phyloP scores from a whole-genome alignment of 495 filamentous ascomycete species.

The Hapsidospora chrysogenum region DNA sequence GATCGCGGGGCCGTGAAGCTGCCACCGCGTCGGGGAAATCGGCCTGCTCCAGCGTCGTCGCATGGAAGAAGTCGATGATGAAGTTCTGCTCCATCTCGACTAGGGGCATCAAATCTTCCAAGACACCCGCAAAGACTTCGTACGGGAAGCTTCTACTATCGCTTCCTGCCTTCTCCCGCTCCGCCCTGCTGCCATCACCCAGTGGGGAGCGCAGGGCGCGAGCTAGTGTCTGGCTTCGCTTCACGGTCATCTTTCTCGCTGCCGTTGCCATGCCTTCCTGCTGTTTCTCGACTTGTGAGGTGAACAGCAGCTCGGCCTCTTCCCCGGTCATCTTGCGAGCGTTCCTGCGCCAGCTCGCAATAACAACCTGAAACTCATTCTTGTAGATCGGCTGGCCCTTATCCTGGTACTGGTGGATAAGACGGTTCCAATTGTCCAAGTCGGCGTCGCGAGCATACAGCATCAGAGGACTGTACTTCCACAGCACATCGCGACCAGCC shows the following conservation, averaged over 20 bases:
- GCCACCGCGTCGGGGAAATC: conserved; percentile 73
- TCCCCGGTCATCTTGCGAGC: conserved; percentile 65
- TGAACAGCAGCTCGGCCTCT: conserved; percentile 80
- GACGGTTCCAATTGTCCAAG: conserved; percentile 56
- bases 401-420: conserved; percentile 65
- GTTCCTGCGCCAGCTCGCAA: conserved; percentile 66
- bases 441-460: conserved; percentile 78
- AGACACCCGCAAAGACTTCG: conserved; percentile 66
- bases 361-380: conserved; percentile 64
- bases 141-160: conserved; percentile 53
- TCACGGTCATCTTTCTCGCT: conserved; percentile 82
- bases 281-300: conserved; percentile 69
- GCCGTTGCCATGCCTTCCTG: conserved; percentile 55
- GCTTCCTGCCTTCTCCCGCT: conserved; percentile 40
- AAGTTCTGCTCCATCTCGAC: conserved; percentile 91
- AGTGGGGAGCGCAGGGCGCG: conserved; percentile 57
- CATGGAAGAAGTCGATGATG: conserved; percentile 81
- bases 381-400: conserved; percentile 61
- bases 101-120: conserved; percentile 63
- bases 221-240: conserved; percentile 62
- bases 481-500: conserved; percentile 39
- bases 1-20: conserved; percentile 44
- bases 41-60: conserved; percentile 53
- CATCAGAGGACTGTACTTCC: conserved; percentile 70
- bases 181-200: conserved; percentile 40